Evolutionary conservation across 306 rosid species (phyloP).

Genomic region (Delonix regia): DNA sequence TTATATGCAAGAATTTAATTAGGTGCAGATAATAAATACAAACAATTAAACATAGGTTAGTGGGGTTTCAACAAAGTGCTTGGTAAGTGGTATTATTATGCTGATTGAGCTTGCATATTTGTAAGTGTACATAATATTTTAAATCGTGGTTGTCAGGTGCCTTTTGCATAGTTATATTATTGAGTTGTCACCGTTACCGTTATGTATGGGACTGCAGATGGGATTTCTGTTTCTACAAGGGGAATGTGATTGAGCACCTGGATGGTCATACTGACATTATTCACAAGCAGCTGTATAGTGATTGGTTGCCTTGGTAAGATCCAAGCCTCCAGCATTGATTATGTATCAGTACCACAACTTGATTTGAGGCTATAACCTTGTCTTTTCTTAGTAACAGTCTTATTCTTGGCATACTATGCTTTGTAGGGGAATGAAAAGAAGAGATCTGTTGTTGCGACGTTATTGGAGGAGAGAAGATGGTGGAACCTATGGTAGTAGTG

Average conservation of each 20-base stretch:
- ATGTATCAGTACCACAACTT: constrained; percentile 23
- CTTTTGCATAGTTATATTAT: constrained; percentile 37
- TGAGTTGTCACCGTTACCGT: constrained; percentile 36
- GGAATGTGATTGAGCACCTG: constrained; percentile 86
- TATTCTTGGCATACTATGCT: constrained; percentile 26
- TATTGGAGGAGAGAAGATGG: constrained; percentile 99
- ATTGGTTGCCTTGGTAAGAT: constrained; percentile 95
- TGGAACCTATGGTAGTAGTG: constrained; percentile 87
- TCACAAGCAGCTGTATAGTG: constrained; percentile 71
- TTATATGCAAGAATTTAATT: constrained; percentile 21
- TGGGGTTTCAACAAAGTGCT: background rate
- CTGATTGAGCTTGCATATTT: background rate
- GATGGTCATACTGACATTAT: constrained; percentile 98
- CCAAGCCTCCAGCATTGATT: constrained; percentile 42
- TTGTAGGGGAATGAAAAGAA: constrained; percentile 83
- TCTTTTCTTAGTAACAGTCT: constrained; percentile 1
- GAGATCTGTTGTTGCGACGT: constrained; percentile 92
- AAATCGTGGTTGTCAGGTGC: constrained; percentile 18
- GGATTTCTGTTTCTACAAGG: constrained; percentile 88
- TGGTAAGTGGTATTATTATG: constrained; percentile 3
- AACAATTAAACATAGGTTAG: background rate
- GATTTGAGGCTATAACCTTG: constrained; percentile 32
- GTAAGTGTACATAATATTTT: constrained; percentile 14
- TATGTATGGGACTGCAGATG: constrained; percentile 71
- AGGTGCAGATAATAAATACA: background rate